phyloP scores from a whole-genome alignment of 2,329 filamentous ascomycete genomes.

The Thielaviopsis cerberus region DNA sequence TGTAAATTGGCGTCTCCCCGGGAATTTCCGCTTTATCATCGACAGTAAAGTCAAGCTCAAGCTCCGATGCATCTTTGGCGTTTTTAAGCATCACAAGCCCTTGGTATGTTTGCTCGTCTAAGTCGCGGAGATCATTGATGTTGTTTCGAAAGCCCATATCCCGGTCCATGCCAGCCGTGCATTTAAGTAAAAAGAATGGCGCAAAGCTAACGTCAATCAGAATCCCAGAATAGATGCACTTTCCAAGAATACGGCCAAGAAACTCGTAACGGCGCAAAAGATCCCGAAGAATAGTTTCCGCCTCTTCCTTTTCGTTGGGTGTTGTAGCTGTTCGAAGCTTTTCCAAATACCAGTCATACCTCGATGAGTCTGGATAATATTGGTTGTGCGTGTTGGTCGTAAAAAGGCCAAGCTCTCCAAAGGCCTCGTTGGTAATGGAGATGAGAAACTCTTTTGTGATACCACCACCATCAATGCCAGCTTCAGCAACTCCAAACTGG shows the following conservation, averaged over 20 bases:
- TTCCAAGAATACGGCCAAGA: slow-evolving; percentile 77
- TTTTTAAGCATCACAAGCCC: slow-evolving; percentile 72
- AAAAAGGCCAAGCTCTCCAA: slow-evolving; percentile 52
- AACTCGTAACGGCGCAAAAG: slow-evolving; percentile 71
- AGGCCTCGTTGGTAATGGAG: slow-evolving; percentile 71
- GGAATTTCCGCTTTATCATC: slow-evolving; percentile 43
- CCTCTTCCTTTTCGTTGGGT: neutral
- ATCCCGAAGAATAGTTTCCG: slow-evolving; percentile 15
- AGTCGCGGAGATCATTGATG: slow-evolving; percentile 79
- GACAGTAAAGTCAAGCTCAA: slow-evolving; percentile 76
- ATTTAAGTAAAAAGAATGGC: slow-evolving; percentile 89
- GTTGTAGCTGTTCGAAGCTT: slow-evolving; percentile 24
- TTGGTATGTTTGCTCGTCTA: slow-evolving; percentile 80
- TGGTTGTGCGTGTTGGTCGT: slow-evolving; percentile 61
- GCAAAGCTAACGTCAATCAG: slow-evolving; percentile 85
- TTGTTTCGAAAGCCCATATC: slow-evolving; percentile 53
- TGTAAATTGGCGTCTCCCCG: slow-evolving; percentile 29
- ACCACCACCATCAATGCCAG: slow-evolving; percentile 88
- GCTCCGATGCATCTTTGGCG: slow-evolving; percentile 33
- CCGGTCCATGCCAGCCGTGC: slow-evolving; percentile 50
- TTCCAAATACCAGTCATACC: slow-evolving; percentile 50
- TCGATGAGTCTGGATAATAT: slow-evolving; percentile 65
- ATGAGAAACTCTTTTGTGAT: slow-evolving; percentile 95
- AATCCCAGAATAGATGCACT: slow-evolving; percentile 94
- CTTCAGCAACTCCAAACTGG: slow-evolving; percentile 68